Conservation (phyloP, 768 basidiomycete genomes). For the Rhodotorula toruloides region DNA sequence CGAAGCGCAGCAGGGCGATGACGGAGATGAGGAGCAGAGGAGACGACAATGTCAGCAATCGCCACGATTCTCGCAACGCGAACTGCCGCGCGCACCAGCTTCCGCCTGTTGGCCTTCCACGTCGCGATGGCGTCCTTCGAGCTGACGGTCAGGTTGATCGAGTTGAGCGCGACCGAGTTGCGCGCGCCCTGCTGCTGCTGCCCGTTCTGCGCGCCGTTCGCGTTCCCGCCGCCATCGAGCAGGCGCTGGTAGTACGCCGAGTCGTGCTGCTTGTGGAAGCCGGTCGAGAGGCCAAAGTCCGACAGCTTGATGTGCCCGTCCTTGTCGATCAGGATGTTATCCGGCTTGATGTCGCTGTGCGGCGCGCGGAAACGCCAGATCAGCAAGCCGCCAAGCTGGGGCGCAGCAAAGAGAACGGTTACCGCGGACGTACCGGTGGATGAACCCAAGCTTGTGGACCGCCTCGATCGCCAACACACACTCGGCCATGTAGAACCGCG, state of each 20-base stretch:
- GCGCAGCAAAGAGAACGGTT: background rate
- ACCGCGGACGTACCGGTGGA: slow-evolving; percentile 67
- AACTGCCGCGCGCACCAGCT: slow-evolving; percentile 58
- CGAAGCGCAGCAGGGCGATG: background rate
- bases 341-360: slow-evolving; percentile 94
- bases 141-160: slow-evolving; percentile 92
- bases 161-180: slow-evolving; percentile 95
- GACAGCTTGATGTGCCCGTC: slow-evolving; percentile 96
- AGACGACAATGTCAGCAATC: background rate
- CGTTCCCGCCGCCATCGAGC: slow-evolving; percentile 57
- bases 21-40: background rate
- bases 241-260: slow-evolving; percentile 88
- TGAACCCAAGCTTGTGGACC: slow-evolving; percentile 93
- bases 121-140: slow-evolving; percentile 80
- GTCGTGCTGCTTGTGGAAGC: slow-evolving; percentile 97
- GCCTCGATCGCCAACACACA: slow-evolving; percentile 96
- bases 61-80: background rate
- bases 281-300: slow-evolving; percentile 98
- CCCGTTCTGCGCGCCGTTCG: slow-evolving; percentile 39
- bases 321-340: slow-evolving; percentile 97
- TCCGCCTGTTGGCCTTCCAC: slow-evolving; percentile 97
- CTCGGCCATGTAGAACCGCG: slow-evolving; percentile 97
- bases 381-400: too few species aligned
- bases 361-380: background rate
- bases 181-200: slow-evolving; percentile 56